Conservation (phyloP, 139 green algal species). For the Chara braunii region DNA sequence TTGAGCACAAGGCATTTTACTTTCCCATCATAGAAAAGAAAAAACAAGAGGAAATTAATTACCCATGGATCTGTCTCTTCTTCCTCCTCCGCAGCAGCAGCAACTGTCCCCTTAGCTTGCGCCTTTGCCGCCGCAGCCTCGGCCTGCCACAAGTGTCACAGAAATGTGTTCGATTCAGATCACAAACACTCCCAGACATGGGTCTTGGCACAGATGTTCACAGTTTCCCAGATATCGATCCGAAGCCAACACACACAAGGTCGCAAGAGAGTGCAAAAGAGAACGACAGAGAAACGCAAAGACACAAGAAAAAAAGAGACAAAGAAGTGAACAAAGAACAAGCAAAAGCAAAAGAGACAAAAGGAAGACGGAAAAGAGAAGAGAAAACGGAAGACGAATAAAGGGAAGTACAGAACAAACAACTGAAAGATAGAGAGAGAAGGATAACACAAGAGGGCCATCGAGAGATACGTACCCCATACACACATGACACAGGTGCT, state of each 20-base stretch:
- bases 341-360: no score
- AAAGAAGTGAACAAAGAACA: not conserved
- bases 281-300: not conserved
- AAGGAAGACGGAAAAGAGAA: no score
- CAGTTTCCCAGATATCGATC: not conserved
- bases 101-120: constrained; percentile 11
- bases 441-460: no score
- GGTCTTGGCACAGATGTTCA: not conserved
- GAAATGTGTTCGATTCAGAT: not conserved
- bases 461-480: no score
- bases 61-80: constrained; percentile 36
- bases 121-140: constrained; percentile 8
- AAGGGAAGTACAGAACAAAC: no score
- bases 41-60: constrained; percentile 7
- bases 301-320: constrained; percentile 8
- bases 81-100: constrained; percentile 25
- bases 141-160: constrained; percentile 8
- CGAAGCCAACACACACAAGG: not conserved
- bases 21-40: not conserved
- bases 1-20: not conserved
- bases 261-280: constrained; percentile 4
- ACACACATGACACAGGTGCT: no score
- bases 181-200: not conserved
- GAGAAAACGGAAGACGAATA: no score
- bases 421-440: no score